These are phyloP conservation scores for Tardiomyces depauwii DNA, from an alignment of 1,139 yeast genomes.

Conservation along the genomic window DNA sequence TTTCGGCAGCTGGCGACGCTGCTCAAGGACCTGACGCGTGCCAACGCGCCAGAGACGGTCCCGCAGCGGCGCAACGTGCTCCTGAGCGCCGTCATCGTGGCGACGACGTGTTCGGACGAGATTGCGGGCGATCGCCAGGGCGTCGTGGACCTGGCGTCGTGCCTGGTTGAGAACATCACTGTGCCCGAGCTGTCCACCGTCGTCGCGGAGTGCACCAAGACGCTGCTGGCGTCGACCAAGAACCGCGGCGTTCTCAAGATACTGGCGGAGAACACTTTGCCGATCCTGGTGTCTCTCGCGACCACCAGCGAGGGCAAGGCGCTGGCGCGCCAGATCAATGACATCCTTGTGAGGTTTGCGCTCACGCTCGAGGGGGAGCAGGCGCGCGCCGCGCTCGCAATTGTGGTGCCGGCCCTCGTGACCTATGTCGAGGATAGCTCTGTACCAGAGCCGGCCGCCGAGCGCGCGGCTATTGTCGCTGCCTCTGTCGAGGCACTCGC, in stretches of 20 bases:
- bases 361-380: not conserved
- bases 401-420: constrained; percentile 9
- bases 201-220: constrained; percentile 47
- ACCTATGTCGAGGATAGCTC: not conserved
- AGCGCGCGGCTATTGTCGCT: constrained; percentile 34
- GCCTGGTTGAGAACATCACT: constrained; percentile 28
- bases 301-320: constrained; percentile 1
- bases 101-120: constrained; percentile 40
- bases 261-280: constrained; percentile 13
- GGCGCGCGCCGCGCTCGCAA: not conserved
- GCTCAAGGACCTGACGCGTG: constrained; percentile 1
- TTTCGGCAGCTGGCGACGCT: constrained; percentile 15
- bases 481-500: constrained; percentile 43
- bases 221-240: constrained; percentile 37
- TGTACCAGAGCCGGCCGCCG: constrained; percentile 19
- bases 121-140: constrained; percentile 31
- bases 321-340: constrained; percentile 3
- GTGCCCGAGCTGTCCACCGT: constrained; percentile 31
- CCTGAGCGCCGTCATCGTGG: constrained; percentile 47
- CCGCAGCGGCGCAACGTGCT: constrained; percentile 31
- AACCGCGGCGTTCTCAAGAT: constrained; percentile 10
- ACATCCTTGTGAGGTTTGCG: constrained; percentile 4
- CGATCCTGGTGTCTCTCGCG: constrained; percentile 7
- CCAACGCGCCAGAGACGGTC: constrained; percentile 11
- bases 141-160: constrained; percentile 26